Conservation (phyloP, 345 rosid species). For the Durio zibethinus region DNA sequence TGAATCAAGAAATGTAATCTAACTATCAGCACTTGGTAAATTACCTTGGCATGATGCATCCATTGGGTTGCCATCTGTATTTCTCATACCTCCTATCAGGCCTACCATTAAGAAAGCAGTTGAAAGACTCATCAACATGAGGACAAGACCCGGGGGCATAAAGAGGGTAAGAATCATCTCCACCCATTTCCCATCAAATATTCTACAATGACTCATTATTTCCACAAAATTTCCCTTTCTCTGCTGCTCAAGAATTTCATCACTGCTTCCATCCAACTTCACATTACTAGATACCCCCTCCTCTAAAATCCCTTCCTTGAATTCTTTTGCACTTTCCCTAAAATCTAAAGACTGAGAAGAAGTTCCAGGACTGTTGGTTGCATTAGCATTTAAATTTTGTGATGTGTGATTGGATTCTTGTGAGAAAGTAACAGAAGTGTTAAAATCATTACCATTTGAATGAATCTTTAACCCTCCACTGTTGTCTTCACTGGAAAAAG, state of each 20-base stretch:
- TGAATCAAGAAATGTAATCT: neutral
- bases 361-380: too few species aligned
- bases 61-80: slow-evolving; percentile 45
- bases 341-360: neutral
- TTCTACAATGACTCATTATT: slow-evolving; percentile 25
- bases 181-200: slow-evolving; percentile 49
- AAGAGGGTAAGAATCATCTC: slow-evolving; percentile 37
- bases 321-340: neutral
- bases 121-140: slow-evolving; percentile 42
- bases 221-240: slow-evolving; percentile 16
- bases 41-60: slow-evolving; percentile 44
- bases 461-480: neutral
- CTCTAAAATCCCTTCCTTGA: neutral
- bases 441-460: neutral
- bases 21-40: neutral
- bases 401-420: slow-evolving; percentile 3
- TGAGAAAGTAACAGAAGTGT: neutral
- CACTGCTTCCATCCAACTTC: neutral
- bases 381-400: neutral
- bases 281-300: neutral
- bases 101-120: slow-evolving; percentile 42
- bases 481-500: neutral
- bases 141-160: slow-evolving; percentile 43
- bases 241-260: neutral
- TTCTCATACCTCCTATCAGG: slow-evolving; percentile 33